Evolutionary conservation across 345 rosid species (phyloP).

Genomic region (Arabis alpina): DNA sequence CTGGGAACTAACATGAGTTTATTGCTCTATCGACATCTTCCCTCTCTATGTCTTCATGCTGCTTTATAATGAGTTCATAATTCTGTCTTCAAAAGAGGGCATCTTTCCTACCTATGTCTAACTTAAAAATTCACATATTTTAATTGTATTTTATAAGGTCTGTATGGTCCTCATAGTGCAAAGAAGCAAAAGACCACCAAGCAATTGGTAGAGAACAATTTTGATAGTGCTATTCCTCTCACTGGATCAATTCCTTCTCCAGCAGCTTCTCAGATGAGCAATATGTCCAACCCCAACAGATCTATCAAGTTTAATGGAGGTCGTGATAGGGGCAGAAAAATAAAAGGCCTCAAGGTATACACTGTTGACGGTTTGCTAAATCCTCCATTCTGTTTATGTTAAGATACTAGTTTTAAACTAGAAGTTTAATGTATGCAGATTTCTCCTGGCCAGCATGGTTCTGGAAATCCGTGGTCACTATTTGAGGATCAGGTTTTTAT

Average conservation of each 20-base stretch:
- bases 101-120: no score
- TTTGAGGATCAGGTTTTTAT: conserved; percentile 95
- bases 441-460: conserved; percentile 73
- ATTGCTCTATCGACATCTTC: neutral
- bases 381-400: conserved; percentile 8
- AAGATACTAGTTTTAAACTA: conserved; percentile 14
- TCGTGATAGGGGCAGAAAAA: conserved; percentile 77
- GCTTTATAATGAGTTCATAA: conserved; percentile 22
- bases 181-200: conserved; percentile 83
- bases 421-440: conserved; percentile 53
- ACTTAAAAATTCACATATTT: conserved; percentile 17
- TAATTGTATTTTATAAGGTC: conserved; percentile 53
- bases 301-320: conserved; percentile 70
- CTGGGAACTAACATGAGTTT: conserved; percentile 18
- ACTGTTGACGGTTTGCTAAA: conserved; percentile 33
- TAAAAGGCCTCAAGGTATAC: conserved; percentile 78
- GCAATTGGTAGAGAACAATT: conserved; percentile 62
- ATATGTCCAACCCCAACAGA: conserved; percentile 85
- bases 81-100: neutral
- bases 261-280: conserved; percentile 91
- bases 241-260: conserved; percentile 82
- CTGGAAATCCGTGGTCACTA: conserved; percentile 88
- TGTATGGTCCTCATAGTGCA: conserved; percentile 65
- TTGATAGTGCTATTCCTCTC: conserved; percentile 59
- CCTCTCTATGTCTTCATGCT: conserved; percentile 6